A percentile compares a stretch with the other conserved stretches of the same genome.
phyloP scores from a whole-genome alignment of 78 protist genomes.

The Dictyostelium citrinum region DNA sequence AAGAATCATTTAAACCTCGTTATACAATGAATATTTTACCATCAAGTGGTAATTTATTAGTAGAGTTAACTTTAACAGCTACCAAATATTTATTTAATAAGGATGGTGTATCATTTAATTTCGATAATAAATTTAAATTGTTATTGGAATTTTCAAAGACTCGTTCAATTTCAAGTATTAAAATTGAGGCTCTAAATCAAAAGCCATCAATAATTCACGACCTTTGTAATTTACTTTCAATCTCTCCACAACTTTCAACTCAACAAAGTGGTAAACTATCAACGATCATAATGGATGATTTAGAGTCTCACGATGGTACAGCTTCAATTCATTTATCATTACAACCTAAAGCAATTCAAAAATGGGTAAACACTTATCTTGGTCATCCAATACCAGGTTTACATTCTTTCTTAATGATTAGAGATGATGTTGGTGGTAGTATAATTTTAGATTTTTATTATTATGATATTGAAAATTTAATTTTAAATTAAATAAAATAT shows the following conservation, averaged over 20 bases:
- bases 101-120: conserved; percentile 62
- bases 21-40: not conserved
- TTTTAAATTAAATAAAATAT: not conserved
- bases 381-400: conserved; percentile 43
- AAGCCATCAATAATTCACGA: not conserved
- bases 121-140: conserved; percentile 51
- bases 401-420: conserved; percentile 53
- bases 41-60: not conserved
- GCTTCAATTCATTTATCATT: conserved; percentile 13
- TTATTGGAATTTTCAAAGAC: conserved; percentile 37
- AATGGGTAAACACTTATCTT: conserved; percentile 56
- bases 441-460: conserved; percentile 62
- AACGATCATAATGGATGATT: not conserved
- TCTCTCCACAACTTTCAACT: not conserved
- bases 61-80: conserved; percentile 28
- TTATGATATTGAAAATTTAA: conserved; percentile 50
- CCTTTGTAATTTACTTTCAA: not conserved
- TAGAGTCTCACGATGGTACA: conserved; percentile 1
- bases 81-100: conserved; percentile 64
- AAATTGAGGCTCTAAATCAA: conserved; percentile 30
- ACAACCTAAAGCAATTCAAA: conserved; percentile 38
- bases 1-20: conserved; percentile 66
- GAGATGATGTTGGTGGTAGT: conserved; percentile 78
- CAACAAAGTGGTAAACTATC: not conserved
- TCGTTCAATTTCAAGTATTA: not conserved